These are phyloP conservation scores for Pestalotiopsis sp. DNA, from an alignment of 2,329 filamentous ascomycete genomes.

Conservation along the genomic window DNA sequence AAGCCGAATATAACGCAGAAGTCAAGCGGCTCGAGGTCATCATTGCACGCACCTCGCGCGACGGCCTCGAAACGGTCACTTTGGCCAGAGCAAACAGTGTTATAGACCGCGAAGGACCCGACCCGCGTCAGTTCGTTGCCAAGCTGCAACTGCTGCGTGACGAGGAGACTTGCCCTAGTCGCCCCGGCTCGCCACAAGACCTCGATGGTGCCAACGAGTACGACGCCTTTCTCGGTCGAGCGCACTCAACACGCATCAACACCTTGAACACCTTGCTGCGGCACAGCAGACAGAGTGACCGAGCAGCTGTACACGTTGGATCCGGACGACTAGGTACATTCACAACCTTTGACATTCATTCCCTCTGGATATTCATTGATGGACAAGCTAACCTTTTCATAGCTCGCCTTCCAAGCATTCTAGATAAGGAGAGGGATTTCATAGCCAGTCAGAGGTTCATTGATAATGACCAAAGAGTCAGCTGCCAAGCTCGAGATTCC, in stretches of 20 bases:
- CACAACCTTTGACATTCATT: neutral
- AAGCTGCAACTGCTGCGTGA: slow-evolving; percentile 28
- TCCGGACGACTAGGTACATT: neutral
- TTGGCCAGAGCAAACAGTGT: slow-evolving; percentile 44
- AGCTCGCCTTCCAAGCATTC: slow-evolving; percentile 20
- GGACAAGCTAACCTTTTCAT: neutral
- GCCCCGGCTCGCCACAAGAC: too few relatives aligned
- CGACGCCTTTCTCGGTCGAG: slow-evolving; percentile 7
- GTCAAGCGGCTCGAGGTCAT: slow-evolving; percentile 41
- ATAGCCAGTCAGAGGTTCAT: slow-evolving; percentile 26
- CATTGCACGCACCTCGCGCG: slow-evolving; percentile 33
- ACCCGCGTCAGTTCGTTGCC: slow-evolving; percentile 31
- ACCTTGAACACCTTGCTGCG: slow-evolving; percentile 3
- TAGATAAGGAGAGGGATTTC: slow-evolving; percentile 27
- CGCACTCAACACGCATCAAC: neutral
- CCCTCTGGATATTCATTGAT: neutral
- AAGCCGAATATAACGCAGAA: slow-evolving; percentile 38
- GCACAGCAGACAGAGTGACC: neutral
- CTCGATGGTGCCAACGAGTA: neutral
- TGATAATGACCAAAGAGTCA: slow-evolving; percentile 16
- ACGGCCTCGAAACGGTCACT: slow-evolving; percentile 45
- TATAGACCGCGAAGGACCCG: slow-evolving; percentile 36
- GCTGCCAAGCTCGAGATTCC: neutral
- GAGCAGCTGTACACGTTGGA: too few relatives aligned
- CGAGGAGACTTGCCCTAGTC: neutral